Percentiles rank a stretch among this genome's conserved stretches.
These are phyloP conservation scores for Fonsecaea pedrosoi DNA, from an alignment of 2,329 filamentous ascomycete species.

Conservation along the genomic window DNA sequence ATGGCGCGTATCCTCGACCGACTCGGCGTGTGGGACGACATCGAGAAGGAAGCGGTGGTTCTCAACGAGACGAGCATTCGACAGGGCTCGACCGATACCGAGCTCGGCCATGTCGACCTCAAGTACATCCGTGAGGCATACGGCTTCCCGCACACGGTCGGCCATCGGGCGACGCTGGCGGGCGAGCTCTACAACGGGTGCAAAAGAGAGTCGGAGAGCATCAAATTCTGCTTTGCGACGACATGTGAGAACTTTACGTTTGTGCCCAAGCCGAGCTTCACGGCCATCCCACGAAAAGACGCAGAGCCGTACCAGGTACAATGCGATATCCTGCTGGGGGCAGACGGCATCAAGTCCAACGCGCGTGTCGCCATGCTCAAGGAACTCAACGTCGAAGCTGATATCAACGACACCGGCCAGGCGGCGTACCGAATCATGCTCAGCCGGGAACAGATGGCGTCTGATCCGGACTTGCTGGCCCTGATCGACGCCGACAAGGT, in stretches of 20 bases:
- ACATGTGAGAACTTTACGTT: conserved; percentile 65
- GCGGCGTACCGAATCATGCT: conserved; percentile 64
- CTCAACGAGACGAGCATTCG: conserved; percentile 75
- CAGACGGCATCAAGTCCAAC: conserved; percentile 62
- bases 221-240: conserved; percentile 73
- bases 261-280: conserved; percentile 65
- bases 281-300: conserved; percentile 63
- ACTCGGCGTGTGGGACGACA: conserved; percentile 74
- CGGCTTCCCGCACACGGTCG: conserved; percentile 79
- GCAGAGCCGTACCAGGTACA: conserved; percentile 57
- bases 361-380: conserved; percentile 53
- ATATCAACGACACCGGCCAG: conserved; percentile 58
- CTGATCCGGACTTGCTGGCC: conserved; percentile 59
- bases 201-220: conserved; percentile 61
- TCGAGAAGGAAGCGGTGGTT: conserved; percentile 73
- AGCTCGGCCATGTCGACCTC: conserved; percentile 74
- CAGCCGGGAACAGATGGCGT: conserved; percentile 52
- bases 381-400: conserved; percentile 47
- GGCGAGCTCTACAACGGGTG: conserved; percentile 74
- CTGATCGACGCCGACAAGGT: conserved; percentile 65
- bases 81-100: conserved; percentile 70
- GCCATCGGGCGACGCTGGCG: conserved; percentile 75
- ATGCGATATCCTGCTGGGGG: conserved; percentile 60
- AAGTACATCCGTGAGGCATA: conserved; percentile 71
- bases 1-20: conserved; percentile 77